Conservation (phyloP, 2,329 filamentous ascomycete species). For the Aspergillus sp. region DNA sequence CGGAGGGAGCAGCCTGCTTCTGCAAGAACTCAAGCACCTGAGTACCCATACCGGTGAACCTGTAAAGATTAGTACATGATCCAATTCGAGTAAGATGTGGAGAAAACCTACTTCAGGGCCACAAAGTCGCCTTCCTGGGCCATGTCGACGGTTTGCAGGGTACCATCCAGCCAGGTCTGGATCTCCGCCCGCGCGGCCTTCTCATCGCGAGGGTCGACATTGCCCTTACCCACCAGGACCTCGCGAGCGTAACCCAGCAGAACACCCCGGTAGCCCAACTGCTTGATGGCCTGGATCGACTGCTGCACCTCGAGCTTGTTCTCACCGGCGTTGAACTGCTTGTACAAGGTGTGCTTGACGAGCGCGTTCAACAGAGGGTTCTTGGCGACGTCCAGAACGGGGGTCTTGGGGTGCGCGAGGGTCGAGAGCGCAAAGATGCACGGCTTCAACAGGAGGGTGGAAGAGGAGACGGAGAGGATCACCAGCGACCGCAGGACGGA, state of each 20-base stretch:
- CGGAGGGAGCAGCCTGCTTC: constrained; percentile 41
- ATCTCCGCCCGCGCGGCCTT: constrained; percentile 38
- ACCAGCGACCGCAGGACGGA: constrained; percentile 41
- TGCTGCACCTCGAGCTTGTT: constrained; percentile 51
- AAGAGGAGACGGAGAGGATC: constrained; percentile 42
- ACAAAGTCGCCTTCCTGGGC: constrained; percentile 55
- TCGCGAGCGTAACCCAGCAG: constrained; percentile 58
- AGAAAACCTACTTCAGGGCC: constrained; percentile 51
- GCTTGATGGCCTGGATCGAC: constrained; percentile 50
- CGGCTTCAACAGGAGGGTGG: constrained; percentile 64
- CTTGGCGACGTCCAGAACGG: constrained; percentile 51
- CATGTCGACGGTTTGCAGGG: constrained; percentile 56
- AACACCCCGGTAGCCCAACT: constrained; percentile 55
- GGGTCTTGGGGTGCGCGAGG: constrained; percentile 49
- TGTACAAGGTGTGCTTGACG: constrained; percentile 54
- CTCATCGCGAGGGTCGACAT: constrained; percentile 31
- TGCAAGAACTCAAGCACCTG: constrained; percentile 44
- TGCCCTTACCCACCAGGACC: constrained; percentile 52
- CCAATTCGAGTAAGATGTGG: background rate
- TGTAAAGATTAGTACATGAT: constrained; percentile 8
- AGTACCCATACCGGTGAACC: constrained; percentile 40
- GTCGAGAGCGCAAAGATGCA: constrained; percentile 70
- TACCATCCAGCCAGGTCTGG: constrained; percentile 54
- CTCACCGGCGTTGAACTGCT: constrained; percentile 60
- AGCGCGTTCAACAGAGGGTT: constrained; percentile 50